Conservation (phyloP, 768 basidiomycete species). For the Phaeolepiota aurea region DNA sequence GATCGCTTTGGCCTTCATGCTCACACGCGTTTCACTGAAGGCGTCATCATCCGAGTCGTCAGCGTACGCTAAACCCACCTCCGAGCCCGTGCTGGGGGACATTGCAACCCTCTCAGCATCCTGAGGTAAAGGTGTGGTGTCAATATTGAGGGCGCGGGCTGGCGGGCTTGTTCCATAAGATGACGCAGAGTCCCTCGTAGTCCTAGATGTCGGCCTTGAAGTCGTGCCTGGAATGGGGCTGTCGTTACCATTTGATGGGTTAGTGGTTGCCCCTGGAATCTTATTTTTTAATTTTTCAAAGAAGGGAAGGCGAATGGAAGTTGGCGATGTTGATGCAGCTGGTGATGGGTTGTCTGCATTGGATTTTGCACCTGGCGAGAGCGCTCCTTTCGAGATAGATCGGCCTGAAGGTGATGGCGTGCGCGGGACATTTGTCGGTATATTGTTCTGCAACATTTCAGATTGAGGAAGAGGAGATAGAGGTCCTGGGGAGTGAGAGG, state of each 20-base stretch:
- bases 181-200: not conserved
- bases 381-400: constrained; percentile 7
- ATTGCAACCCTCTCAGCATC: constrained; percentile 9
- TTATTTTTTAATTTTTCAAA: constrained; percentile 47
- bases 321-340: not conserved
- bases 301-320: constrained; percentile 38
- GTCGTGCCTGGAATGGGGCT: constrained; percentile 1
- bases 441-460: constrained; percentile 14
- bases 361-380: constrained; percentile 5
- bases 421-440: constrained; percentile 8
- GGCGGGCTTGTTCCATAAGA: not conserved
- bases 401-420: constrained; percentile 16
- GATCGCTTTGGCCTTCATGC: constrained; percentile 4
- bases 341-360: not conserved
- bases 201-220: not conserved
- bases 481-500: constrained; percentile 34
- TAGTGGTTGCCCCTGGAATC: constrained; percentile 14
- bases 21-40: constrained; percentile 16
- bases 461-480: constrained; percentile 30
- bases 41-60: constrained; percentile 38
- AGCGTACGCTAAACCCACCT: constrained; percentile 44
- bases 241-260: constrained; percentile 7
- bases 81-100: constrained; percentile 31
- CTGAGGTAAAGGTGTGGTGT: constrained; percentile 9
- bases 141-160: constrained; percentile 1